Base-by-base conservation (phyloP, 2,329 filamentous ascomycete species). In the Diaporthe velutina region DNA sequence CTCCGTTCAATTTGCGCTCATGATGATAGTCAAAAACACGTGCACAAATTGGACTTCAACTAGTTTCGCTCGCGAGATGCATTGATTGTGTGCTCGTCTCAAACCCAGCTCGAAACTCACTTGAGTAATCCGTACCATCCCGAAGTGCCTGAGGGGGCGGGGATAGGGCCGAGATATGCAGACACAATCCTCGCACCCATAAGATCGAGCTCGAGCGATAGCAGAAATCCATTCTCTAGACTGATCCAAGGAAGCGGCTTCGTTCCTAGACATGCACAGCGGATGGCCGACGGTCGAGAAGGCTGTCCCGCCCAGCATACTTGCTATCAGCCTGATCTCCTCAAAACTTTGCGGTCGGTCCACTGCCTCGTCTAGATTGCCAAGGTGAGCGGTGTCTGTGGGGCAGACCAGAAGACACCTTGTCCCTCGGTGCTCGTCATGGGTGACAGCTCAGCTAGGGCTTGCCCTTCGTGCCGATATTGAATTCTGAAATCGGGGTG, bases 361-460 rank as follows among this genome's bases (percentile, higher is more conserved):
- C 64, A 48, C 45, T 68, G 64, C 48, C 64, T 68, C 64, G 45
- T 68, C 22, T 68, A 28, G 8, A 68, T 68, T 68, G 48, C 64
- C 64, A 40, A 68, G 64, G n/a, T 28, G 8, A 40, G n/a, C 33
- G 28, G 33, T 19, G 13, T 25, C 22, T 40, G 64, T 15, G 33
- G 40, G 33, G 15, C 30, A 38, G 52, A 30, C 6, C 22, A 38
- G 7, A 42, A 28, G 13, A 35, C 61, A 17, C 10, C 12, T 22
- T 28, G 48, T 5, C 2, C n/a, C 7, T 40, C 45, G 22, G 15
- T 52, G 15, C 40, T 68, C 33, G n/a, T 28, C 15, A 15, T 1
- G 4, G n/a, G 30, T 54, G 48, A 40, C 48, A 25, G 45, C 48
- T 54, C 5, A 68, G 48, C 64, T 54, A 33, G n/a, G 28, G 33